Evolutionary conservation across 306 rosid genomes (phyloP), one percentile per base, ranked within the genome.

Genomic region (Vicia faba): DNA sequence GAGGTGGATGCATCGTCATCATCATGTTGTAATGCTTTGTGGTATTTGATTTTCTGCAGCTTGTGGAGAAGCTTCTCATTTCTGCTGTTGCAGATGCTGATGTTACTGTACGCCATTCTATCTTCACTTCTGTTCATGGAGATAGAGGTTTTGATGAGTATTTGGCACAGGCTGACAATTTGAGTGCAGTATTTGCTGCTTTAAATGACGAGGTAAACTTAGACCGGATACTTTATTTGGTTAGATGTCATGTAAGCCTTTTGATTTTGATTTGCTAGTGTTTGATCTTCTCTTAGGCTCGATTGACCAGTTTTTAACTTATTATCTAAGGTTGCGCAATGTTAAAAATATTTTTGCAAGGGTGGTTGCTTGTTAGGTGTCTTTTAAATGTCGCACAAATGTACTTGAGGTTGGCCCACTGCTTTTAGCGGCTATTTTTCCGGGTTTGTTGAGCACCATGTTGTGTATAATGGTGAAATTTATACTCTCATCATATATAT

Each of bases 31-130:
- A 55, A 55, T 28, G 26, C 81, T 63, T 70, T 78, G 39, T 59
- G 70, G 74, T 61, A 48, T 71, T 72, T 59, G 72, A 7, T 71
- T 71, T 50, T 71, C 43, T 83, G 80, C 90, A 93, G 99, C 95
- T 90, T 70, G 95, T 93, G 71, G 99, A 90, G 81, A 93, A 86
- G 84, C 99, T 93, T 74, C 96, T 93, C 66, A 88, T 86, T 64
- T 96, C 91, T 45, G 99, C 99, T 68, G 99, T 93, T 78, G 97
- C 95, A 35, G 99, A 90, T 82, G 97, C 97, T 69, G 99, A 93
- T 70, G 95, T 93, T 62, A 81, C 84, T 11, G 99, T 93, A 75
- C 96, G 99, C 57, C 92, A 86, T 69, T 93, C 99, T 72, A 86
- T 93, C 68, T 93, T 93, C 69, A 84, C 85, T 67, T 87, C 95